These are phyloP conservation scores for Backusella circina DNA, from an alignment of 192 early-diverging fungal species.

Conservation along the genomic window DNA sequence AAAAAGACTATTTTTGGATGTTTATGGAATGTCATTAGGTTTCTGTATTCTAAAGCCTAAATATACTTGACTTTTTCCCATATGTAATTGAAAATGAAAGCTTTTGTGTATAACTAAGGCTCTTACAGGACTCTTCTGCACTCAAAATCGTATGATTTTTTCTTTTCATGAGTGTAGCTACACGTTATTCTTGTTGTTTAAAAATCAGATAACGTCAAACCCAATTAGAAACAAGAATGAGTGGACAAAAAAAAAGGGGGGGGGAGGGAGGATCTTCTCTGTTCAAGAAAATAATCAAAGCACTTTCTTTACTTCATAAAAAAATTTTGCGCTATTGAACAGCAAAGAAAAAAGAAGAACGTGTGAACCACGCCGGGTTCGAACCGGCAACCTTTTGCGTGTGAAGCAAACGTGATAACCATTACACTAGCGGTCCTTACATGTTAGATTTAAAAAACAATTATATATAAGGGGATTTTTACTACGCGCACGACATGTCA, in stretches of 20 bases:
- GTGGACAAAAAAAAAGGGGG: background rate
- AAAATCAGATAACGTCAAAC: background rate
- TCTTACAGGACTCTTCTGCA: too few species aligned
- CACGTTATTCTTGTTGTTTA: background rate
- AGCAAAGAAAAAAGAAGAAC: background rate
- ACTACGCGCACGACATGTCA: too few species aligned
- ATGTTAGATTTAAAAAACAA: too few species aligned
- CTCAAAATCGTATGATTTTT: background rate
- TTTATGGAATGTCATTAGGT: background rate
- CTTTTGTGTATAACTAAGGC: too few species aligned
- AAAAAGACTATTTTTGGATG: background rate
- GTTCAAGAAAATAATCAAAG: too few species aligned
- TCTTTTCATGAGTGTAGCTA: background rate
- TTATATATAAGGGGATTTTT: too few species aligned
- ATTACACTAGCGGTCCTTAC: background rate
- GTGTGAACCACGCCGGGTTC: background rate
- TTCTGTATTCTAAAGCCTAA: too few species aligned
- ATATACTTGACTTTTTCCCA: too few species aligned
- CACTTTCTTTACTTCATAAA: too few species aligned
- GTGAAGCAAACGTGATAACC: constrained; percentile 4
- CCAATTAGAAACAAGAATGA: background rate
- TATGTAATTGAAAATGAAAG: too few species aligned
- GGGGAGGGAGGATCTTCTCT: too few species aligned
- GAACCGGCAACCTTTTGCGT: constrained; percentile 2
- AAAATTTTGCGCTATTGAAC: too few species aligned